These are phyloP conservation scores for Chamaecrista fasciculata DNA, from an alignment of 306 rosid species.

Conservation along the genomic window DNA sequence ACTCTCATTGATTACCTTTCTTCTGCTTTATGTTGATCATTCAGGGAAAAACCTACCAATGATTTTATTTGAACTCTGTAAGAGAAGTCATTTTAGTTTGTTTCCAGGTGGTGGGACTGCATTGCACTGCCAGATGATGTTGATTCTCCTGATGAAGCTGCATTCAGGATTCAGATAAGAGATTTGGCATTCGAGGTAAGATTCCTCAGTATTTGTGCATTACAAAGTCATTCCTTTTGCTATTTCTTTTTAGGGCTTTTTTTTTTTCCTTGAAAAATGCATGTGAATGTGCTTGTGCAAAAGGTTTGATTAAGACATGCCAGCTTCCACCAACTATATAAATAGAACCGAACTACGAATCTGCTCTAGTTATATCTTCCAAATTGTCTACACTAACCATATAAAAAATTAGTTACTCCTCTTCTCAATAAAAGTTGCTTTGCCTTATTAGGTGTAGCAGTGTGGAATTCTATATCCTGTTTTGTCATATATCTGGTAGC, in stretches of 20 bases:
- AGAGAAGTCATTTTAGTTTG: constrained; percentile 17
- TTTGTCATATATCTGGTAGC: background rate
- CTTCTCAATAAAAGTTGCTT: background rate
- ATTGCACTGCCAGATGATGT: constrained; percentile 85
- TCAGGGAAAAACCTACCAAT: background rate
- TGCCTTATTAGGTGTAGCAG: background rate
- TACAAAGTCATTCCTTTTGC: background rate
- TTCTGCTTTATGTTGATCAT: constrained; percentile 15
- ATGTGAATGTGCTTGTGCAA: background rate
- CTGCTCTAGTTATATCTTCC: too few species aligned
- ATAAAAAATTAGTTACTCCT: background rate
- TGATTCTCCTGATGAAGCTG: constrained; percentile 65
- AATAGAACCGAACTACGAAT: too few species aligned
- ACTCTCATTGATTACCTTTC: background rate
- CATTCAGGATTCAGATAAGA: constrained; percentile 79
- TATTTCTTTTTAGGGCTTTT: background rate
- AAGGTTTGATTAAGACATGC: too few species aligned
- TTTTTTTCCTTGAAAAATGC: background rate
- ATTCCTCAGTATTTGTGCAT: constrained; percentile 29
- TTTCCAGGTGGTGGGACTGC: constrained; percentile 97
- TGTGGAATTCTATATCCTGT: background rate
- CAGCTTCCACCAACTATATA: too few species aligned
- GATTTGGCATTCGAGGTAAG: constrained; percentile 76
- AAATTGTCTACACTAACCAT: too few species aligned
- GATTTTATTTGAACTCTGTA: constrained; percentile 22